phyloP scores from a whole-genome alignment of 805 yeast genomes.

The Candida morakotiae region DNA sequence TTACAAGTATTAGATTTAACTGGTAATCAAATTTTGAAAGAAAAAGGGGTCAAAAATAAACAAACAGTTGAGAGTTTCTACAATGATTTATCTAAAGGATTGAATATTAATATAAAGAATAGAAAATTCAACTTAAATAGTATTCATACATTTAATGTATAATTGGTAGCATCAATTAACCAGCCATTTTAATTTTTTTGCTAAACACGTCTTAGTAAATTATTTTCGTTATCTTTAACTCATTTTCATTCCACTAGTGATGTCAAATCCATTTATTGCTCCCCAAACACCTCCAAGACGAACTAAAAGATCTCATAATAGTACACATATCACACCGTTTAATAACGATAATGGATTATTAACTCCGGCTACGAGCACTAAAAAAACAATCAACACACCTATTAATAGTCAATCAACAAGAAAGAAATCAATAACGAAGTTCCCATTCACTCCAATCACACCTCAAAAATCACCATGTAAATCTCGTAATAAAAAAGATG shows the following conservation, averaged over 20 bases:
- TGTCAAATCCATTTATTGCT: not conserved
- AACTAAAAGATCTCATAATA: constrained; percentile 1
- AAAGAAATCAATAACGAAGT: constrained; percentile 2
- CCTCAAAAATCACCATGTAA: constrained; percentile 26
- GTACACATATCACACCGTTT: not conserved
- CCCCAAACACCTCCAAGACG: constrained; percentile 13
- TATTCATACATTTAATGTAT: constrained; percentile 17
- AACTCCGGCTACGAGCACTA: constrained; percentile 6
- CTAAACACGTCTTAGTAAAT: constrained; percentile 2
- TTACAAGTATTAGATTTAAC: constrained; percentile 17
- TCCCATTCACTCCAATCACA: constrained; percentile 13
- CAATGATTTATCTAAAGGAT: constrained; percentile 15
- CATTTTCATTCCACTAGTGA: not conserved
- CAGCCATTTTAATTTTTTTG: not conserved
- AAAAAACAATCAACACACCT: constrained; percentile 5
- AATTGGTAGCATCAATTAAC: not conserved
- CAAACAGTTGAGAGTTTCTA: constrained; percentile 20
- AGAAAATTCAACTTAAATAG: constrained; percentile 25
- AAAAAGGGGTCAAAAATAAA: constrained; percentile 8
- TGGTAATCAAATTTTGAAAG: constrained; percentile 14
- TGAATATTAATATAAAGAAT: constrained; percentile 17
- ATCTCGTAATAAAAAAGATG: constrained; percentile 14
- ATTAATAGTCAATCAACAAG: not conserved
- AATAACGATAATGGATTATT: constrained; percentile 3
- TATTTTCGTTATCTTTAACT: not conserved